Base-by-base conservation (phyloP, 179 eudicot species). In the Spergularia azorica region DNA sequence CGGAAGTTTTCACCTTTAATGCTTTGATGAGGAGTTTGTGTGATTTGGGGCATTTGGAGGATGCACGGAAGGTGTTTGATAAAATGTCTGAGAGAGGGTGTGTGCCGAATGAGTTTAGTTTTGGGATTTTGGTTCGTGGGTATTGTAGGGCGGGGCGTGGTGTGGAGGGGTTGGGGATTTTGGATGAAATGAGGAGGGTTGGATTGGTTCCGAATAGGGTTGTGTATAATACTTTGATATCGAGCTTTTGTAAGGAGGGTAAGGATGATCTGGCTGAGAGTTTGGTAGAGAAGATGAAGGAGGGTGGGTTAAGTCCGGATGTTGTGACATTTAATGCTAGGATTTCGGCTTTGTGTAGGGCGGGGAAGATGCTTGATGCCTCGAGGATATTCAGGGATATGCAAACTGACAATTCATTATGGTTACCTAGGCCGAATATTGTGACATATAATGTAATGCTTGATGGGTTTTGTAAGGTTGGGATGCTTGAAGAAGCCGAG, bases 241-340 rank as follows among this genome's bases (percentile, higher is more conserved):
- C 92, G 15, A 82, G 92, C 75, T 95, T 90, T 76, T 90, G 97
- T 80, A 86, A 84, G 77, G 89, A 88, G 80, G 92, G 95, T 58
- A 85, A 86, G 75, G 83, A 84, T 77, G 91, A 88, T 48, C 87
- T 85, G 73, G 97, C 97, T 36, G 97, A 95, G 89, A 86, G 64
- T 64, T 84, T 95, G 82, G 92, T 90, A 71, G 92, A 91, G 79
- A 85, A 83, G 83, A 91, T 95, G 97, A 89, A 83, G 74, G 89
- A 77, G 81, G 97, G 85, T 73, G 95, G 93, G 15, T 83, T 91
- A 3, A 56, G 59, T 71, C 98, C 98, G 1, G 81, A 93, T 83
- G 90, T 93, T 75, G 93, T 92, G 70, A 95, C 97, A 60, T 95
- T 95, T 64, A 95, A 95, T 86, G 88, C 97, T 43, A 89, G 98